Percentiles rank a stretch among this genome's conserved stretches.
Conservation (phyloP, 2,329 filamentous ascomycete species). For the Pseudonectria buxi region DNA sequence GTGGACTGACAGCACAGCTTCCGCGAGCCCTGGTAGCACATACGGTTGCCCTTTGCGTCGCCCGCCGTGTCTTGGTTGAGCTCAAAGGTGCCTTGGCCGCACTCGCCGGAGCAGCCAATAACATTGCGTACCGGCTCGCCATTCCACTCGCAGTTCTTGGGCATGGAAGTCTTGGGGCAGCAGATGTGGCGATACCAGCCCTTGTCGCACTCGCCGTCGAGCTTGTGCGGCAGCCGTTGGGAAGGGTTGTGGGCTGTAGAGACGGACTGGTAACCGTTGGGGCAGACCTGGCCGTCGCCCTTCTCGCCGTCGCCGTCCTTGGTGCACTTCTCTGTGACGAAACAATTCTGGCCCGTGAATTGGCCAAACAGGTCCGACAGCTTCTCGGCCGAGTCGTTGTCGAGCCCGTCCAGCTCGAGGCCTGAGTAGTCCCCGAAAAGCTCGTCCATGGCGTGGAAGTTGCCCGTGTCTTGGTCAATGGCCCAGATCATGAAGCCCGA, state of each 20-base stretch:
- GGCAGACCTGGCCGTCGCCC: constrained; percentile 15
- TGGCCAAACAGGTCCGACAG: constrained; percentile 11
- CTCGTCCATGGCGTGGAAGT: neutral
- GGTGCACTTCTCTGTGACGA: constrained; percentile 17
- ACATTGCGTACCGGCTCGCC: constrained; percentile 12
- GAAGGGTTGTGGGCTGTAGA: constrained; percentile 5
- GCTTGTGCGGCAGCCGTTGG: constrained; percentile 4
- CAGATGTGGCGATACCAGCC: constrained; percentile 22
- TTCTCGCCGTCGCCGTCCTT: constrained; percentile 12
- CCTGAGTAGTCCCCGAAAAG: neutral
- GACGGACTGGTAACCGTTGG: constrained; percentile 10
- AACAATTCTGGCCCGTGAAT: constrained; percentile 23
- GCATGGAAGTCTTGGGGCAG: constrained; percentile 21
- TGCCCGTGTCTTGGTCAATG: constrained; percentile 15
- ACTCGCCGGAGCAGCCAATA: constrained; percentile 12
- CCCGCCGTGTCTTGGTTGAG: constrained; percentile 7
- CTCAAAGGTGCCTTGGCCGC: constrained; percentile 10
- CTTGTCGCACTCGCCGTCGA: constrained; percentile 9
- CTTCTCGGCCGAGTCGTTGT: constrained; percentile 1
- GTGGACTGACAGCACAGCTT: constrained; percentile 18
- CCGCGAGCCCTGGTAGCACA: constrained; percentile 6
- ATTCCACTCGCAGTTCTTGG: constrained; percentile 22
- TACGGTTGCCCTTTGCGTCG: constrained; percentile 7
- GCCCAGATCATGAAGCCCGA: constrained; percentile 23
- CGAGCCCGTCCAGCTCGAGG: neutral